Evolutionary conservation across 169 alveolate genomes (phyloP).

Genomic region (Eimeria maxima): DNA sequence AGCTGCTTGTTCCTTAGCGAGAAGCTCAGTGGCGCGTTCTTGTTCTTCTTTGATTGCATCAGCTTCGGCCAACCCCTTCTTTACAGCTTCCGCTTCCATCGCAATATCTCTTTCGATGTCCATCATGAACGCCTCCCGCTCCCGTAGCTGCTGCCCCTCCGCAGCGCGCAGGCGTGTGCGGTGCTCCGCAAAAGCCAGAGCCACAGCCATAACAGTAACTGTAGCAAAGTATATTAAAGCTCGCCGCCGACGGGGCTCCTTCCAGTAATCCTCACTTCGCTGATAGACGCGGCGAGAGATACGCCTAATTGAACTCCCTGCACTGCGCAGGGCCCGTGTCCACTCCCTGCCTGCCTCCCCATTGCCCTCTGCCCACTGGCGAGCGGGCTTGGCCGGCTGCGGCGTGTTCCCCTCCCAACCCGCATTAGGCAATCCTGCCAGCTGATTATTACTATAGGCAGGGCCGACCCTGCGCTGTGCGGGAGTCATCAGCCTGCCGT

Average conservation of each 20-base stretch:
- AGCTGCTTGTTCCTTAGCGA: not conserved
- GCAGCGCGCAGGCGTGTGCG: not conserved
- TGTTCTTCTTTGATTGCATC: not conserved
- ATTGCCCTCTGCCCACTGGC: not conserved
- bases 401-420: not conserved
- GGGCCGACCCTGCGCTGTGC: not conserved
- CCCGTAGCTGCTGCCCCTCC: not conserved
- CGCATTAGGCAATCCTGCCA: not conserved
- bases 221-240: not conserved
- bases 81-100: not conserved
- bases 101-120: not conserved
- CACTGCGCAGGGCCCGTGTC: not conserved
- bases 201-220: not conserved
- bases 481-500: not conserved
- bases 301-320: not conserved
- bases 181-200: not conserved
- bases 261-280: conserved; percentile 11
- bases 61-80: not conserved
- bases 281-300: not conserved
- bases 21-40: not conserved
- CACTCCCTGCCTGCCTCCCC: not conserved
- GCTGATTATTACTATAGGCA: too few relatives aligned
- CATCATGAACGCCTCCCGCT: not conserved
- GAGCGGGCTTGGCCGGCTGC: not conserved
- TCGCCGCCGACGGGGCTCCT: not conserved